Conservation (phyloP, 2,329 filamentous ascomycete species). For the Colletotrichum sp. region DNA sequence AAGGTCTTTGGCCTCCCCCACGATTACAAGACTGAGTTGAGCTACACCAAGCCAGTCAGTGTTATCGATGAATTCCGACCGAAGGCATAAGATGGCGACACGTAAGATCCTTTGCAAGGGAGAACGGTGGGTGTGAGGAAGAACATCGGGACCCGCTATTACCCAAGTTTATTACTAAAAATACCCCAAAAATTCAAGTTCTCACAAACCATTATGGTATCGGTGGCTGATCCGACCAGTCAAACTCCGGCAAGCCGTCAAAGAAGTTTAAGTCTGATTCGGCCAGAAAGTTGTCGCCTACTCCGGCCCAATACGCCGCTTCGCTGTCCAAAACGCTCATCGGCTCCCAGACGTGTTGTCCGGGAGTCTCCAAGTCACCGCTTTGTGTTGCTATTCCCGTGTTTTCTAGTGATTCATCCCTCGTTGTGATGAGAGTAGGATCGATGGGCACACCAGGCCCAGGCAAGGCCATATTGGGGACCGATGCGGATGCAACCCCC, state of each 20-base stretch:
- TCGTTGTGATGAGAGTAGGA: background rate
- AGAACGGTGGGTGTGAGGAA: background rate
- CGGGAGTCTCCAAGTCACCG: background rate
- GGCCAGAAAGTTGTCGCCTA: background rate
- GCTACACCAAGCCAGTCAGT: constrained; percentile 17
- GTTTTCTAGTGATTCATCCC: background rate
- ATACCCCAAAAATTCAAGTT: background rate
- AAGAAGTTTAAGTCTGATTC: background rate
- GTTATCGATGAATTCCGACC: constrained; percentile 22
- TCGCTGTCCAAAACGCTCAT: background rate
- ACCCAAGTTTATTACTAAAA: background rate
- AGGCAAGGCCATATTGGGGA: background rate
- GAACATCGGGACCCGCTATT: background rate
- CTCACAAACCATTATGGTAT: background rate
- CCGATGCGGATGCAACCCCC: background rate
- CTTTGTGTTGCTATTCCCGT: background rate
- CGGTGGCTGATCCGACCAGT: background rate
- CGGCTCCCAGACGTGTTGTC: background rate
- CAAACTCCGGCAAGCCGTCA: background rate
- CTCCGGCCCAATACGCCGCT: background rate
- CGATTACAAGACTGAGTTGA: constrained; percentile 13
- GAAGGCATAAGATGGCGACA: background rate
- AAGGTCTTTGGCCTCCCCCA: constrained; percentile 20
- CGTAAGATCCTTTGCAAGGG: background rate
- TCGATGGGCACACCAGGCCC: background rate